Evolutionary conservation across 148 eudicot genomes (phyloP), one percentile per base, ranked within the genome.

Genomic region (Rheum nobile): DNA sequence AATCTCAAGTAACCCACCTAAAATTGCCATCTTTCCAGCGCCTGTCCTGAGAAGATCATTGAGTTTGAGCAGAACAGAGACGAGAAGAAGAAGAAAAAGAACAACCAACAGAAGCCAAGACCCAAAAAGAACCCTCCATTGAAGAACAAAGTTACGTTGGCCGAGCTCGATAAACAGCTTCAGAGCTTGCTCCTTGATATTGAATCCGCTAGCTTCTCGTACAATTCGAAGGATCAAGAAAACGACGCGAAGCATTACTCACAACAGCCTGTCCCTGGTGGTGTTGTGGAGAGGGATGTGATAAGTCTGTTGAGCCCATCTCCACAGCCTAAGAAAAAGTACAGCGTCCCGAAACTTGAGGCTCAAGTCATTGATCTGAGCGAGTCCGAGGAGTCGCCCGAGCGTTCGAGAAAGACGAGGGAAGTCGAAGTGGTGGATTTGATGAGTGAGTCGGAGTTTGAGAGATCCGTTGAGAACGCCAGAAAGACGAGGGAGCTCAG

Each of bases 1-100:
- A 50, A 21, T 21, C 22, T 50, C 57, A 50, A 21, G 5, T 50
- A n/a, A 1, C 26, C 57, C 57, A n/a, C 26, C 57, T 21, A 50
- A 50, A 50, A n/a, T 73, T 31, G 16, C 41, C 16, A 34, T 63
- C 57, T 13, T 46, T 50, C 22, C 86, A 93, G 98, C 76, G 98
- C 98, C 79, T 93, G 98, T 78, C 92, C 92, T 11, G 98, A 93
- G 82, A 90, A 79, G 86, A 90, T 87, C 54, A 59, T 43, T 77
- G 98, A 93, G 78, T 93, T 87, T 48, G 81, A 84, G 81, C 84
- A 87, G 76, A 82, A 79, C 75, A 82, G 71, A 81, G 91, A 86
- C 71, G 87, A 87, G 52, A 77, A 61, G 76, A 90, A 93, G 87
- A 88, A 83, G 74, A 85, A 74, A 63, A 84, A 84, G 17, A 57